Evolutionary conservation across 768 basidiomycete species (phyloP).

Genomic region (Russula foetens): DNA sequence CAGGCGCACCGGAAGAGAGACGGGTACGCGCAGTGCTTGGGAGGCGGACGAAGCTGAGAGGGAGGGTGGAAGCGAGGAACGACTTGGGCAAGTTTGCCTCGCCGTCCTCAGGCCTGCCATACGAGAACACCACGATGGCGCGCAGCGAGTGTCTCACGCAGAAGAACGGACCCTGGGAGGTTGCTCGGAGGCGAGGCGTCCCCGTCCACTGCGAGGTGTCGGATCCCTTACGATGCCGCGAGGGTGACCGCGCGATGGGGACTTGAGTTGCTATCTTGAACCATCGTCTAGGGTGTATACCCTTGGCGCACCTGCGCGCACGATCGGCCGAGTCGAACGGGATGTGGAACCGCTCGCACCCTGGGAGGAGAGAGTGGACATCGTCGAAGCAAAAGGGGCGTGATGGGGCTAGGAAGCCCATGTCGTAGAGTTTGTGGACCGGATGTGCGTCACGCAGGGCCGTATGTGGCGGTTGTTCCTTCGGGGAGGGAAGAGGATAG

Average conservation of each 20-base stretch:
- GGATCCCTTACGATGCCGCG: neutral
- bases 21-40: slow-evolving; percentile 28
- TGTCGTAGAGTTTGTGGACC: slow-evolving; percentile 36
- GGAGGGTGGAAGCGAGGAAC: slow-evolving; percentile 34
- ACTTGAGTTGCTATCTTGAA: slow-evolving; percentile 50
- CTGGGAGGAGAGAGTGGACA: slow-evolving; percentile 42
- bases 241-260: slow-evolving; percentile 34
- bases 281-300: slow-evolving; percentile 34
- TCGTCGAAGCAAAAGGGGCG: slow-evolving; percentile 30
- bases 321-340: slow-evolving; percentile 41
- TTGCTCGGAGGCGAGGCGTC: slow-evolving; percentile 8
- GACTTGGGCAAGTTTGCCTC: slow-evolving; percentile 14
- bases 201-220: slow-evolving; percentile 6
- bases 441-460: slow-evolving; percentile 51
- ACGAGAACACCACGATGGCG: slow-evolving; percentile 2
- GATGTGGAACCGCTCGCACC: slow-evolving; percentile 39
- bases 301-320: slow-evolving; percentile 38
- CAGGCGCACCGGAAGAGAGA: too few relatives aligned
- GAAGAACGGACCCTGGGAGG: slow-evolving; percentile 8
- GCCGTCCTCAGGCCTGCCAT: neutral
- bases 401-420: slow-evolving; percentile 35
- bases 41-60: slow-evolving; percentile 41
- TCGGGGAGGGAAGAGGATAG: slow-evolving; percentile 48
- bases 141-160: slow-evolving; percentile 23
- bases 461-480: slow-evolving; percentile 53